These are phyloP conservation scores for Torrubiellomyces zombiae DNA, from an alignment of 2,329 filamentous ascomycete species.

Conservation along the genomic window DNA sequence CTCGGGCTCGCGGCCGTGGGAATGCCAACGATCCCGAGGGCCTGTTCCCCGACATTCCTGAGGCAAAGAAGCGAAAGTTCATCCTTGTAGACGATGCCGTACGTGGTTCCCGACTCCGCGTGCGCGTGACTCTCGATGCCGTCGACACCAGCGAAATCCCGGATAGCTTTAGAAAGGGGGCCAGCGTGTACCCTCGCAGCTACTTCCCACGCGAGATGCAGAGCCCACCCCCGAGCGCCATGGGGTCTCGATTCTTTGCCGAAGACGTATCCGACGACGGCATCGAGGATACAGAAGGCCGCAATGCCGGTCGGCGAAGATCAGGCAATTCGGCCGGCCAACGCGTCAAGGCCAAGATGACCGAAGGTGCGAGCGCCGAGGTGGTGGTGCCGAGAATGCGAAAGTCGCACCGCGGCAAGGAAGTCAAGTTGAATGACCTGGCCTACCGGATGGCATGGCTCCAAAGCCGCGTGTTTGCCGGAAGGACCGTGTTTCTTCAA, in stretches of 20 bases:
- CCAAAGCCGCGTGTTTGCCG: constrained; percentile 81
- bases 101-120: constrained; percentile 63
- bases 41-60: constrained; percentile 76
- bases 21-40: constrained; percentile 45
- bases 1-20: constrained; percentile 20
- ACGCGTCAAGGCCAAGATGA: constrained; percentile 44
- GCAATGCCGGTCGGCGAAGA: constrained; percentile 19
- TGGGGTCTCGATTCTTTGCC: constrained; percentile 58
- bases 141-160: constrained; percentile 94
- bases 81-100: constrained; percentile 86
- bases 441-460: constrained; percentile 95
- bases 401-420: constrained; percentile 54
- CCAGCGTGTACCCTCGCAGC: constrained; percentile 77
- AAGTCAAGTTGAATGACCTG: constrained; percentile 82
- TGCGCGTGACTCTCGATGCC: constrained; percentile 81
- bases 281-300: constrained; percentile 32
- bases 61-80: constrained; percentile 87
- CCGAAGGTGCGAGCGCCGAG: constrained; percentile 55
- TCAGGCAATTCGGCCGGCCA: constrained; percentile 15
- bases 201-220: constrained; percentile 94
- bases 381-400: constrained; percentile 61
- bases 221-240: constrained; percentile 59
- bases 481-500: constrained; percentile 73
- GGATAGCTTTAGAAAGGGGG: constrained; percentile 80
- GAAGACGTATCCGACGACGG: constrained; percentile 44